Base-by-base conservation (phyloP, 2,329 filamentous ascomycete species). In the Magnaporthales sp. region DNA sequence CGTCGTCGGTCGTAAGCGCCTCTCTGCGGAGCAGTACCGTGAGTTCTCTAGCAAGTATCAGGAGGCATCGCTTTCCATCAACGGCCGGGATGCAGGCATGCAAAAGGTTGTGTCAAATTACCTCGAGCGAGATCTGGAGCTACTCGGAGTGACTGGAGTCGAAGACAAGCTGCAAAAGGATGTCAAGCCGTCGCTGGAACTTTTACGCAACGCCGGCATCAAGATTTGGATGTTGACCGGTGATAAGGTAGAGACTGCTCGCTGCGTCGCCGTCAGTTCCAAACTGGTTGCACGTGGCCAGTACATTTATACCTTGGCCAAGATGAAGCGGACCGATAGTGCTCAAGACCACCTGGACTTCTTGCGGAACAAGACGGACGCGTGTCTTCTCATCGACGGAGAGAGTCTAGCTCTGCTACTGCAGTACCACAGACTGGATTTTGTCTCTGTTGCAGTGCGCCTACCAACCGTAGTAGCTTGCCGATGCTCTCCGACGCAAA, bases 221-320 rank as follows among this genome's bases (percentile, higher is more conserved):
- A 98, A 98, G 77, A 98, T 99, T 64, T 99, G 95, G 95, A 99
- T 99, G 95, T 83, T 99, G 75, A 99, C 95, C 0, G 95, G 95
- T 62, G 95, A 99, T 82, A 99, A 99, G 78, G 92, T 99, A 2
- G 95, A 99, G 79, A 99, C 95, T 15, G 95, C 95, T 19, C 89
- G 95, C 46, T 99, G 95, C 77, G 94, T 99, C 13, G 96, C 95
- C 1, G 91, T 99, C 60, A 96, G 91, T 74, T 93, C 94, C 31
- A 97, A 97, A 76, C 85, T 99, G 7, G 95, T 99, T 15, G 90
- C 93, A 4, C 85, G 95, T 69, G 94, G 94, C 1, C 96, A 99
- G 78, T 95, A 94, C 75, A 97, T 99, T 69, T 93, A 98, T 78
- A 97, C 94, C 0, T 90, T 99, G 60, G 86, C 91, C 56, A 93